Base-by-base conservation (phyloP, 2,329 filamentous ascomycete genomes). In the Paecilomyces sp. region DNA sequence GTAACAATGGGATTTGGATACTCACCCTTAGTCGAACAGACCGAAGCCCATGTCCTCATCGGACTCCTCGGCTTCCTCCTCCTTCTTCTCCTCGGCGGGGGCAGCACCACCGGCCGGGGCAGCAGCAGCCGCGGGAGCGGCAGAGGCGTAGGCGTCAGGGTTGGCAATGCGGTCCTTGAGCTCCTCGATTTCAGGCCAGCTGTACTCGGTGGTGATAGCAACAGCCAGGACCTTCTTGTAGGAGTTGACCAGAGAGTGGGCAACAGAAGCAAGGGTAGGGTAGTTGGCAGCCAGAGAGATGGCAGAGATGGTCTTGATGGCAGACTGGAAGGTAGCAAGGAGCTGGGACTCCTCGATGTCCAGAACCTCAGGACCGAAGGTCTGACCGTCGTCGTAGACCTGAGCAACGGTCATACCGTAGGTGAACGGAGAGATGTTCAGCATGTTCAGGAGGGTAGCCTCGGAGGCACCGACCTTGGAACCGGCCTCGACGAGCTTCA, bases 81-180 rank as follows among this genome's bases (percentile, higher is more conserved):
- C 82, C 69, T 83, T 81, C 64, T 82, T 80, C 58, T 79, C 77
- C 60, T 80, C 80, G 61, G 79, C 77, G 57, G 79, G 80, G 61
- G 79, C 77, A 58, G 79, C 80, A 56, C 77, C 80, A 58, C 77
- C 81, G 64, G 80, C 82, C 58, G 77, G 78, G 64, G 79, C 80
- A 62, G 79, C 77, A 55, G 79, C 75, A 57, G 80, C 79, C 61
- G 82, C 82, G 60, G 87, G 88, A 66, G 77, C 85, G 61, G 92
- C 83, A 55, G 91, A 78, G 66, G 93, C 94, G 79, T 97, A 99
- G 59, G 91, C 91, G 59, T 99, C 94, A 70, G 95, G 95, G 87
- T 99, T 97, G 82, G 91, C 91, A 74, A 99, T 97, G 79, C 94
- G 92, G 83, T 99, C 94, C 90, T 99, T 99, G 83, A 99, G 89